Evolutionary conservation across 345 rosid species (phyloP).

Genomic region (Boechera divaricarpa): DNA sequence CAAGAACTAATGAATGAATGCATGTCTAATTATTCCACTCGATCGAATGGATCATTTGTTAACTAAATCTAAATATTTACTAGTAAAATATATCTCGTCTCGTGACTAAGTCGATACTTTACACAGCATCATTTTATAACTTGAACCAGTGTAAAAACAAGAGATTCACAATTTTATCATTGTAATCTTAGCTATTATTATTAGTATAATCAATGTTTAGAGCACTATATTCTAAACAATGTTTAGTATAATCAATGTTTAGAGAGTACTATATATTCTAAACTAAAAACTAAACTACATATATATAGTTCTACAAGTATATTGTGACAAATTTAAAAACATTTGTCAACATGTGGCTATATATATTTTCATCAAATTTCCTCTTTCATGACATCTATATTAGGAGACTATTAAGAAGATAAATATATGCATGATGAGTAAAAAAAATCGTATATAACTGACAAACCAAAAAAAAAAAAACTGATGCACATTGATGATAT

Average conservation of each 20-base stretch:
- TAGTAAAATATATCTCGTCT: not conserved
- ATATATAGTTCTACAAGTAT: not conserved
- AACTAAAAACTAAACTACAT: not conserved
- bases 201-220: not conserved
- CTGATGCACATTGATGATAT: constrained; percentile 3
- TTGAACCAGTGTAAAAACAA: not conserved
- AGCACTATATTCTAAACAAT: no score
- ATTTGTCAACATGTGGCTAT: no score
- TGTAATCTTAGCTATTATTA: not conserved
- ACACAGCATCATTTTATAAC: no score
- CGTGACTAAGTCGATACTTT: not conserved
- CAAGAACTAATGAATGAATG: no score
- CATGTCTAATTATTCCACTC: not conserved
- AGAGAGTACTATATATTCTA: not conserved
- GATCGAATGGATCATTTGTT: not conserved
- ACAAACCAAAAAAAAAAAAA: no score
- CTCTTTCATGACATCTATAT: not conserved
- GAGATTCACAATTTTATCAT: not conserved
- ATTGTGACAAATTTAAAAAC: not conserved
- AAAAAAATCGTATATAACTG: not conserved
- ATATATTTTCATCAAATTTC: not conserved
- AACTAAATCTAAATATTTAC: not conserved
- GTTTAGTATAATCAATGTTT: no score
- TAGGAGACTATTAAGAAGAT: not conserved
- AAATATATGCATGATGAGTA: not conserved